Evolutionary conservation across 768 basidiomycete species (phyloP).

Genomic region (Xanthoconium stramineum): DNA sequence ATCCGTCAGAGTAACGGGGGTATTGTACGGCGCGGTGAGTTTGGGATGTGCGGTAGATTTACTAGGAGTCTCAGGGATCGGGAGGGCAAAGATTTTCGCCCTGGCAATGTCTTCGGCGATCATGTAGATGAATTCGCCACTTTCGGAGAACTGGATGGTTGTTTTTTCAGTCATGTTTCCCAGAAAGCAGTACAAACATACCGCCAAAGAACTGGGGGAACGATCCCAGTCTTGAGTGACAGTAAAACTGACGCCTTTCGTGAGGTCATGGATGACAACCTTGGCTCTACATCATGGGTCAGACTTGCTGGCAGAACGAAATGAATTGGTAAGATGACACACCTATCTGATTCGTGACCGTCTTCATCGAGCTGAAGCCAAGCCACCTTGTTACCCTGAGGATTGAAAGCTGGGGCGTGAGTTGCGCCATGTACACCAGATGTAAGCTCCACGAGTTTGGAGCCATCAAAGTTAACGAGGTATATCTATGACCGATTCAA

Average conservation of each 20-base stretch:
- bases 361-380: slow-evolving; percentile 89
- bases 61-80: slow-evolving; percentile 60
- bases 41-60: slow-evolving; percentile 51
- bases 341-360: slow-evolving; percentile 88
- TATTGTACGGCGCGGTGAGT: slow-evolving; percentile 39
- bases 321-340: not conserved
- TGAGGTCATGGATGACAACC: slow-evolving; percentile 75
- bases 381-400: slow-evolving; percentile 65
- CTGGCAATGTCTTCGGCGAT: slow-evolving; percentile 77
- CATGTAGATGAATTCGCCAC: slow-evolving; percentile 66
- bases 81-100: slow-evolving; percentile 69
- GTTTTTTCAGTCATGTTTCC: not conserved
- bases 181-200: slow-evolving; percentile 1
- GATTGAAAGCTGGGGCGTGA: slow-evolving; percentile 66
- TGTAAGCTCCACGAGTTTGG: slow-evolving; percentile 65
- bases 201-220: slow-evolving; percentile 43
- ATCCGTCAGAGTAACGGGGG: slow-evolving; percentile 59
- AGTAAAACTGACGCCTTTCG: slow-evolving; percentile 62
- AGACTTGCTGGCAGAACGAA: not conserved
- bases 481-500: slow-evolving; percentile 52
- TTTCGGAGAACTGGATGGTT: slow-evolving; percentile 62
- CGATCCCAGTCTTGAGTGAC: slow-evolving; percentile 86
- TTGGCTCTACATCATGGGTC: slow-evolving; percentile 48
- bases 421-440: slow-evolving; percentile 84
- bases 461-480: slow-evolving; percentile 56